These are phyloP conservation scores for Colletotrichum sp. DNA, from an alignment of 2,329 filamentous ascomycete genomes.

Conservation along the genomic window DNA sequence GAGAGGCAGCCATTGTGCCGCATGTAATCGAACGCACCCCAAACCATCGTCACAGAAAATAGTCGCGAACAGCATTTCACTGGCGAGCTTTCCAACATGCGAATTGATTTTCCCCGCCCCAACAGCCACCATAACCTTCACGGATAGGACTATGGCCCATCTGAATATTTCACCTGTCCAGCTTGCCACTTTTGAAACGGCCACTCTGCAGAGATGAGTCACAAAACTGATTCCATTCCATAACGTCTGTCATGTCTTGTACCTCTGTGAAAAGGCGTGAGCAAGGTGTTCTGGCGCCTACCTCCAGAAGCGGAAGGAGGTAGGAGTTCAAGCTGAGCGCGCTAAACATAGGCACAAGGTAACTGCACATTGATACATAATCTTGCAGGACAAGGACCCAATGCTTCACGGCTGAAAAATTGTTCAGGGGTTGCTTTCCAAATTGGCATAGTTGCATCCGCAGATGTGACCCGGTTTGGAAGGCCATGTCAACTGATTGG, in stretches of 20 bases:
- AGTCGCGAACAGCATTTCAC: accelerated
- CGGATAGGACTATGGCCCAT: not conserved
- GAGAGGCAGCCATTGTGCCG: not conserved
- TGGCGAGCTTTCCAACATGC: not conserved
- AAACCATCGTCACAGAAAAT: no score
- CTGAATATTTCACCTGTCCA: not conserved
- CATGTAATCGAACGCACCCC: no score
- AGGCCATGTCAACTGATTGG: no score
- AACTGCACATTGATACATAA: not conserved
- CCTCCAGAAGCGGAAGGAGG: not conserved
- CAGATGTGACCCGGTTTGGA: not conserved
- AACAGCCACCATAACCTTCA: not conserved
- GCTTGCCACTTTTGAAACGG: not conserved
- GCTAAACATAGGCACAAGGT: not conserved
- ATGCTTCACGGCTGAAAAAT: not conserved
- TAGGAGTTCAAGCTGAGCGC: not conserved
- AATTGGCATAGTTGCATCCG: not conserved
- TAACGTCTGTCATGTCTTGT: accelerated
- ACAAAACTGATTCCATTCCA: not conserved
- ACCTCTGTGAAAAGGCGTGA: not conserved
- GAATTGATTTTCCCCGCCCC: not conserved
- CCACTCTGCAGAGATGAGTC: not conserved
- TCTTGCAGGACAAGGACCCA: not conserved
- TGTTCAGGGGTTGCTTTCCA: not conserved
- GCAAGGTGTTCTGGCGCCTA: not conserved